phyloP scores from a whole-genome alignment of 495 filamentous ascomycete genomes.

The Parachaetomium inaequale region DNA sequence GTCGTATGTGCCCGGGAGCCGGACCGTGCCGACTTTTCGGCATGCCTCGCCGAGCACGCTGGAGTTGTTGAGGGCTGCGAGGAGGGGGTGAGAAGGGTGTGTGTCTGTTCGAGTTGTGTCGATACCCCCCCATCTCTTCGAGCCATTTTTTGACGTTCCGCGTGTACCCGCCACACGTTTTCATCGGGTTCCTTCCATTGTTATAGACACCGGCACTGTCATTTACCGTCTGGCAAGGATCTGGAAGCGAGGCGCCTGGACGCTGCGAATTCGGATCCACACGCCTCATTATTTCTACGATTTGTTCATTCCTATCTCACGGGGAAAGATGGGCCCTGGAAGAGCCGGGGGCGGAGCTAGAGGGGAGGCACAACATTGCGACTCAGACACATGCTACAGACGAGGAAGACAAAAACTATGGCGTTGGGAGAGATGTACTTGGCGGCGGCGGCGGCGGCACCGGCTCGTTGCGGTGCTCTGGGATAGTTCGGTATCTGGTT shows the following conservation, averaged over 20 bases:
- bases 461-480: background rate
- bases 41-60: conserved; percentile 20
- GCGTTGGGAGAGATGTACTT: background rate
- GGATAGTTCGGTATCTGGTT: background rate
- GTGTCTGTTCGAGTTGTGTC: background rate
- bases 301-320: background rate
- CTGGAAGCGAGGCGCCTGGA: conserved; percentile 4
- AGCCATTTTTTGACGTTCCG: background rate
- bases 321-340: background rate
- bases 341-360: background rate
- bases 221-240: background rate
- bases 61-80: conserved; percentile 25
- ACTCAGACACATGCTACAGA: background rate
- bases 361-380: background rate
- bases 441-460: background rate
- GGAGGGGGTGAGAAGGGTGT: conserved; percentile 10
- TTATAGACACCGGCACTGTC: background rate
- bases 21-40: conserved; percentile 24
- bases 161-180: background rate
- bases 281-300: background rate
- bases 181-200: background rate
- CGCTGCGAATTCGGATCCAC: background rate
- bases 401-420: conserved; percentile 7
- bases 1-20: conserved; percentile 12
- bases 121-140: no score